Conservation (phyloP, 306 rosid genomes). For the Carpinus viminea region DNA sequence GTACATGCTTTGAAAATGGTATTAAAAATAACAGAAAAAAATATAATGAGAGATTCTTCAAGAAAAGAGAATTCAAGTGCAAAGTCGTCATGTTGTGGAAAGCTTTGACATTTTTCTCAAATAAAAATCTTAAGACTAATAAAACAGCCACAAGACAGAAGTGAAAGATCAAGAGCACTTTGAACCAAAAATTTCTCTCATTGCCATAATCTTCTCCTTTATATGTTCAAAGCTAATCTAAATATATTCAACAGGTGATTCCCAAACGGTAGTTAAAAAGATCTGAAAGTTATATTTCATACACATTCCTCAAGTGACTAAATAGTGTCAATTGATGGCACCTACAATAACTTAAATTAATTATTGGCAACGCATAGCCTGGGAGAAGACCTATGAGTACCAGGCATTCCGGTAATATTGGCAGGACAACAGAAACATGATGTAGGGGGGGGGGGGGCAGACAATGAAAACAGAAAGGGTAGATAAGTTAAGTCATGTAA, state of each 20-base stretch:
- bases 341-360: background rate
- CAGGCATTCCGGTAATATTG: background rate
- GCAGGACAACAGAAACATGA: background rate
- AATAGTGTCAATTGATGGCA: background rate
- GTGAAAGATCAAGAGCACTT: background rate
- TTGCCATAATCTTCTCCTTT: background rate
- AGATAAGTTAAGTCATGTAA: background rate
- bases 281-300: background rate
- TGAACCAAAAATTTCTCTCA: background rate
- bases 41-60: background rate
- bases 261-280: background rate
- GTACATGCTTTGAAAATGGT: background rate
- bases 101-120: background rate
- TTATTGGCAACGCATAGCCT: background rate
- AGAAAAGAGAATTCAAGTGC: background rate
- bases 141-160: background rate
- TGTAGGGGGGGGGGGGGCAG: background rate
- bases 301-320: background rate
- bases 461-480: background rate
- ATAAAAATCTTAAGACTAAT: background rate
- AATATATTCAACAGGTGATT: constrained; percentile 1
- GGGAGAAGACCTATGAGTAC: background rate
- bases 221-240: background rate
- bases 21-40: background rate
- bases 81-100: background rate